Evolutionary conservation across 1,139 yeast genomes (phyloP), one percentile per base, ranked within the genome.

Genomic region (Suhomyces wounanorum): DNA sequence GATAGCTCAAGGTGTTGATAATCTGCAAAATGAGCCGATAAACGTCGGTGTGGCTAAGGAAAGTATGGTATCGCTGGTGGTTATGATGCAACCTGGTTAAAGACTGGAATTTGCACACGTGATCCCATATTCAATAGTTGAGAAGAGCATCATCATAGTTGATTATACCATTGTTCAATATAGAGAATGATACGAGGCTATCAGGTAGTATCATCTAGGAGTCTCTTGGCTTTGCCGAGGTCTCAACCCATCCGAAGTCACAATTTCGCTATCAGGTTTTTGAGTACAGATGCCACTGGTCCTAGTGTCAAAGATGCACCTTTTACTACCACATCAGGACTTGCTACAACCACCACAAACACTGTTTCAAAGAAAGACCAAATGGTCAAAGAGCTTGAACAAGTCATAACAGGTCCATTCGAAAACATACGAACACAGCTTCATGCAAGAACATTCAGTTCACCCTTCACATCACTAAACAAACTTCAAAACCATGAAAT

Each of bases 401-500:
- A n/a, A 2, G 45, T 47, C 11, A 38, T 41, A 1, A 33, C 44
- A 16, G n/a, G 13, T 1, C 48, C 50, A 3, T 17, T 52, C 13
- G 30, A 28, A 5, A 21, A 21, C 11, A 42, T 52, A 14, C 17
- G 13, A 8, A 14, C 28, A 31, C 30, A 9, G 10, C 47, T 51
- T 9, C 26, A 43, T 11, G 25, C 14, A n/a, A 21, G 52, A n/a
- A 11, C 49, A 8, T 52, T 55, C 38, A 44, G 40, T 8, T 35
- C 52, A 8, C 54, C 57, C 8, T 53, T 45, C 31, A 45, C 44
- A 3, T 49, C 48, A 8, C 44, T 55, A 11, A 57, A 55, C 43
- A 54, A 44, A 26, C 47, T 55, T 13, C 31, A 43, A 9, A 11
- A 14, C 5, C 42, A 38, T 10, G 54, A 51, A 14, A 47, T 44